Conservation (phyloP, 164 flowering plant species). For the Warburgia ugandensis region DNA sequence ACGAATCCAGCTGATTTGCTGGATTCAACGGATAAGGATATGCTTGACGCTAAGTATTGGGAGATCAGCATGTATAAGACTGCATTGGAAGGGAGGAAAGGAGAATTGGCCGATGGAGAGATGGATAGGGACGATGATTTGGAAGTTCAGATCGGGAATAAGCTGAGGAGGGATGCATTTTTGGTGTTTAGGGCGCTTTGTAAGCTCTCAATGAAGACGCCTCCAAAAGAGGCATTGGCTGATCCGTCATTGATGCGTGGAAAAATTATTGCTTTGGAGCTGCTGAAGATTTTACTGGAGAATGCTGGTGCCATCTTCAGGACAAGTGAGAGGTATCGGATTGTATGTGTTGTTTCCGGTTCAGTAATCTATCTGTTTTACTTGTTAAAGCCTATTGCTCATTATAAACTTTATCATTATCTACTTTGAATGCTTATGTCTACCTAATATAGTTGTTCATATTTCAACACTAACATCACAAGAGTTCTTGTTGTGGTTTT, state of each 20-base stretch:
- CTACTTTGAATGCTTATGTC: no score
- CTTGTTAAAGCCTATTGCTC: no score
- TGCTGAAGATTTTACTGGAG: constrained; percentile 95
- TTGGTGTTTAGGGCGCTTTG: constrained; percentile 96
- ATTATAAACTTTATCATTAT: no score
- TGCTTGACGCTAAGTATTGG: constrained; percentile 99
- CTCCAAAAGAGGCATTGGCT: constrained; percentile 84
- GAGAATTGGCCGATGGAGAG: constrained; percentile 95
- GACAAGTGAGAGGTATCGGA: constrained; percentile 85
- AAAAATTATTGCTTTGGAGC: constrained; percentile 95
- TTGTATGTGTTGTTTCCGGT: neutral
- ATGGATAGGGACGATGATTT: constrained; percentile 82
- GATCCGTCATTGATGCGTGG: constrained; percentile 97
- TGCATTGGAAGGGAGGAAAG: constrained; percentile 96
- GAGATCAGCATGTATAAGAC: constrained; percentile 99
- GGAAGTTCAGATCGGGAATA: constrained; percentile 98
- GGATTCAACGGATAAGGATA: constrained; percentile 98
- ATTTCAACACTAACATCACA: no score
- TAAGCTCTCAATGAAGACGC: constrained; percentile 98
- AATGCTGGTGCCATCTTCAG: constrained; percentile 97
- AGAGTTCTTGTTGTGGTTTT: no score
- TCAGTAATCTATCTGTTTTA: no score
- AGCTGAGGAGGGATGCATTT: constrained; percentile 93
- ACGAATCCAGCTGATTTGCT: constrained; percentile 94
- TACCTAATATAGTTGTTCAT: no score